phyloP scores from a whole-genome alignment of 371 early-diverging fungal genomes.

The Paraphysoderma sedebokerense region DNA sequence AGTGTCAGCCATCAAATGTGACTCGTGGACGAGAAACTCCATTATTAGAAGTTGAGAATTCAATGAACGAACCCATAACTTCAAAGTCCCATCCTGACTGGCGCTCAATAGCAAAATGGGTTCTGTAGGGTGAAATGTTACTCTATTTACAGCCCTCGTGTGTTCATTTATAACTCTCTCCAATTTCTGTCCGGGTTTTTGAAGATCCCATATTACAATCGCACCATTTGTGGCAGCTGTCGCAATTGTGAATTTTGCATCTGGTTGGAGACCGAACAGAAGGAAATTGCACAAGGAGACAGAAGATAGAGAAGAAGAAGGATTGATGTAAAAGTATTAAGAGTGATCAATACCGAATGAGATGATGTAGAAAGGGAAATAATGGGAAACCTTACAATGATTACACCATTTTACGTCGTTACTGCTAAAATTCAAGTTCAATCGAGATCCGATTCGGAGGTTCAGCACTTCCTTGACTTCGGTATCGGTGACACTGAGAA shows the following conservation, averaged over 20 bases:
- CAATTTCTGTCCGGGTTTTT: constrained; percentile 11
- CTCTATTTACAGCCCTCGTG: constrained; percentile 55
- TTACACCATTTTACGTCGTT: constrained; percentile 78
- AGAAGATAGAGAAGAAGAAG: not conserved
- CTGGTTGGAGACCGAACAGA: not conserved
- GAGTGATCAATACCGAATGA: not conserved
- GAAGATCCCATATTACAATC: constrained; percentile 53
- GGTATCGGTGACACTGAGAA: constrained; percentile 32
- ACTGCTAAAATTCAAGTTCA: constrained; percentile 40
- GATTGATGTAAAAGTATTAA: constrained; percentile 12
- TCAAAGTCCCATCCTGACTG: constrained; percentile 61
- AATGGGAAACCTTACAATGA: constrained; percentile 16
- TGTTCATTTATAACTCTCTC: constrained; percentile 57
- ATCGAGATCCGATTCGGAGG: constrained; percentile 42
- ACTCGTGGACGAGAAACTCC: not conserved
- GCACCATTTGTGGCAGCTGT: constrained; percentile 62
- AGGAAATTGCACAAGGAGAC: not conserved
- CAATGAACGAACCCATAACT: constrained; percentile 44
- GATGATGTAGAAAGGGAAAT: constrained; percentile 3
- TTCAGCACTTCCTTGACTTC: constrained; percentile 43
- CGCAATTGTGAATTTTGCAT: constrained; percentile 34
- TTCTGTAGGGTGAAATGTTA: constrained; percentile 55
- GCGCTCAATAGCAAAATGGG: constrained; percentile 52
- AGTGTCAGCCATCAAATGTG: not conserved
- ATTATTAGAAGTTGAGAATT: not conserved